A percentile compares a stretch with the other conserved stretches of the same genome.
phyloP scores from a whole-genome alignment of 768 basidiomycete genomes.

The Phallus indusiatus region DNA sequence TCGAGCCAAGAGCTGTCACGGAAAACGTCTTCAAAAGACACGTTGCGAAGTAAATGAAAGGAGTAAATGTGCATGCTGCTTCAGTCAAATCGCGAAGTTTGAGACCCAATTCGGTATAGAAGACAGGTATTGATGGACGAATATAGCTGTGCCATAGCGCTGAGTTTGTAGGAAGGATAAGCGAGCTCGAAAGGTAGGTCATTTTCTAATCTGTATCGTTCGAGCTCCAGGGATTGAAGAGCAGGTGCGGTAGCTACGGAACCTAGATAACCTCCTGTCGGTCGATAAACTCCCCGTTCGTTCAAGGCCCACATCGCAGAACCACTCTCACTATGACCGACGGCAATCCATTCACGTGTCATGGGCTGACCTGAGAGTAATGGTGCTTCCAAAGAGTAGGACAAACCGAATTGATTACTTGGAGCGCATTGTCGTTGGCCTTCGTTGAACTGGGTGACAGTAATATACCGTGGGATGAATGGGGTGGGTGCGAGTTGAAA shows the following conservation, averaged over 20 bases:
- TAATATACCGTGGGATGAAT: no score
- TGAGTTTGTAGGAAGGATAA: conserved; percentile 1
- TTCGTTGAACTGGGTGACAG: no score
- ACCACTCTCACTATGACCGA: conserved; percentile 5
- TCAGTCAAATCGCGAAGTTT: neutral
- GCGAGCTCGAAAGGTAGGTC: neutral
- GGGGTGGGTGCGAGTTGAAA: no score
- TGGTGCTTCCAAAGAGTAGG: no score
- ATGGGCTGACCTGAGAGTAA: neutral
- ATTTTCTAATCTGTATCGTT: neutral
- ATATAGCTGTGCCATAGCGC: neutral
- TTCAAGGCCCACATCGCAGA: conserved; percentile 1
- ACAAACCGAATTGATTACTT: neutral
- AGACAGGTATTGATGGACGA: neutral
- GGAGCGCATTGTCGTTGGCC: conserved; percentile 3
- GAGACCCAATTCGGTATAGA: neutral
- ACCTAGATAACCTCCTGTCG: conserved; percentile 1
- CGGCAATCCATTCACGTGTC: neutral
- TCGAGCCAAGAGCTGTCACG: conserved; percentile 2
- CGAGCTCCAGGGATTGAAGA: neutral
- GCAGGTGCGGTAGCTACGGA: conserved; percentile 1
- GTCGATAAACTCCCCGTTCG: conserved; percentile 1
- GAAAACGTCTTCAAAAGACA: neutral
- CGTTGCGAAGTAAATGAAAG: neutral
- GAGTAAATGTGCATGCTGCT: neutral